Percentiles rank a stretch among this genome's conserved stretches.
Conservation (phyloP, 768 basidiomycete genomes). For the Jaapia argillacea region DNA sequence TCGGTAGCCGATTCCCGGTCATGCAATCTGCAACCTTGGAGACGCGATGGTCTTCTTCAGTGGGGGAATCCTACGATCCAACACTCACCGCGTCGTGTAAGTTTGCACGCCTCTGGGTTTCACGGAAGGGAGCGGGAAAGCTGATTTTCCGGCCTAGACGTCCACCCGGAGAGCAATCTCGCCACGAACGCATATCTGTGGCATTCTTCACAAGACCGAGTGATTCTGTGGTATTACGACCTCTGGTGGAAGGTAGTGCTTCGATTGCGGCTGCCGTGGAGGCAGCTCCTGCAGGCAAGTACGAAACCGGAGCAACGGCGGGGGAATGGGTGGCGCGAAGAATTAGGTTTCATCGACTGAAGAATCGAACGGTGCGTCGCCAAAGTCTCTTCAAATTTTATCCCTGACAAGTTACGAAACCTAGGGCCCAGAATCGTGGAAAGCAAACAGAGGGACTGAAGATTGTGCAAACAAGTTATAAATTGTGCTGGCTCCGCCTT, state of each 20-base stretch:
- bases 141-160: conserved; percentile 19
- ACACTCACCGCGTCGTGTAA: conserved; percentile 31
- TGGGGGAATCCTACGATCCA: conserved; percentile 34
- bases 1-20: conserved; percentile 30
- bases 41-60: conserved; percentile 35
- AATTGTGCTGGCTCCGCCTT: no score
- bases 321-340: background rate
- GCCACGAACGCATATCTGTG: conserved; percentile 21
- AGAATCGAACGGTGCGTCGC: background rate
- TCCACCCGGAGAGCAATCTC: conserved; percentile 24
- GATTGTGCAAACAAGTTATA: no score
- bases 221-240: conserved; percentile 17
- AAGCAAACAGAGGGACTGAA: background rate
- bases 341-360: background rate
- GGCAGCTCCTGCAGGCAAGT: background rate
- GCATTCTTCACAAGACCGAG: conserved; percentile 27
- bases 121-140: background rate
- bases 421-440: background rate
- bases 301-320: background rate
- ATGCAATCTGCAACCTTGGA: conserved; percentile 35
- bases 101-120: background rate
- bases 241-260: conserved; percentile 15
- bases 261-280: conserved; percentile 13
- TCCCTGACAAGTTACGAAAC: background rate
- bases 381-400: background rate